A percentile compares a stretch with the other conserved stretches of the same genome.
phyloP scores from a whole-genome alignment of 1,284 basidiomycete species.

The Pseudomicrostroma phylloplanum region DNA sequence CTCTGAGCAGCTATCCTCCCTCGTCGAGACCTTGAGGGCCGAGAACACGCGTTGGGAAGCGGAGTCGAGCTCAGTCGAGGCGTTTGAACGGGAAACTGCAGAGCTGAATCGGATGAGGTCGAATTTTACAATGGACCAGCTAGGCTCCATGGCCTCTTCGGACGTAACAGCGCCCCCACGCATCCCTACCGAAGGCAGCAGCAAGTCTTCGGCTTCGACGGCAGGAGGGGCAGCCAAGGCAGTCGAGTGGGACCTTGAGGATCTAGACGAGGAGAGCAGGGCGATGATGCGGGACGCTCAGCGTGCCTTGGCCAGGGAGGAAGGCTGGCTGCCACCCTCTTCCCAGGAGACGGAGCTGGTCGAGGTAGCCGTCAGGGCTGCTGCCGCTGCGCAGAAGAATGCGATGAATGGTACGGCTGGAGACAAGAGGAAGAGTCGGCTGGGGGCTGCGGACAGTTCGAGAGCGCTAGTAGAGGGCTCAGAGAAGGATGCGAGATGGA shows the following conservation, averaged over 20 bases:
- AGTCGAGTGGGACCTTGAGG: not conserved
- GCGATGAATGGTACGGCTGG: constrained; percentile 1
- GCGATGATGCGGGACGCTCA: not conserved
- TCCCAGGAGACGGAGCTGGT: constrained; percentile 10
- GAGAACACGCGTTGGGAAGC: constrained; percentile 32
- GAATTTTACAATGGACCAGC: no score
- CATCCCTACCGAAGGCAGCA: no score
- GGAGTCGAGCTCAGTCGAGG: constrained; percentile 23
- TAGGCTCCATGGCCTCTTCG: no score
- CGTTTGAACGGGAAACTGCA: constrained; percentile 26
- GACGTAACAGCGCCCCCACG: no score
- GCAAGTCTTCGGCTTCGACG: no score
- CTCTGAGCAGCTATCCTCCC: constrained; percentile 23
- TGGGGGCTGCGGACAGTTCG: no score
- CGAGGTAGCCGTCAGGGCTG: constrained; percentile 8
- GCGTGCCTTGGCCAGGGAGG: not conserved
- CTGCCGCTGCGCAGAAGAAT: constrained; percentile 17
- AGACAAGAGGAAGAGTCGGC: no score
- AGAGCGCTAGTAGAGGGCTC: constrained; percentile 15
- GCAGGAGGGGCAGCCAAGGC: no score
- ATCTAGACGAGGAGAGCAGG: constrained; percentile 21
- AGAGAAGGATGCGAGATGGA: constrained; percentile 31
- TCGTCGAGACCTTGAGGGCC: constrained; percentile 25
- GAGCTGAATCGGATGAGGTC: not conserved
- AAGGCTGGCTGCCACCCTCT: constrained; percentile 10